Evolutionary conservation across 2,329 filamentous ascomycete species (phyloP).

Genomic region (Phyllosticta citriasiana): DNA sequence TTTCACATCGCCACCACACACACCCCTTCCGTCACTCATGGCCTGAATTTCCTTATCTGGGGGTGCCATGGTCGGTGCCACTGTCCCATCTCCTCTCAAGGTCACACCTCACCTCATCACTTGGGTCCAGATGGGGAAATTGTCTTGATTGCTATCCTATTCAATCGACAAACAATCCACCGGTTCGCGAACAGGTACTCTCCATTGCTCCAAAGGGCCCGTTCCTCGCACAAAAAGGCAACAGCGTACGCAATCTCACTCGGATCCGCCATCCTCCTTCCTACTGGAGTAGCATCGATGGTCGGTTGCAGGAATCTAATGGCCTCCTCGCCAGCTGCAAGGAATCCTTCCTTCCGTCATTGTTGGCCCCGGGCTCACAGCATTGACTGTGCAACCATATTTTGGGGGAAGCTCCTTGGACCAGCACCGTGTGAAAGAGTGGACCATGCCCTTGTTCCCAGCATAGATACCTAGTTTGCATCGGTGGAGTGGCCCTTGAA

Average conservation of each 20-base stretch:
- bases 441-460: constrained; percentile 41
- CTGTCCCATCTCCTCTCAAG: not conserved
- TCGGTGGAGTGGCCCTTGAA: constrained; percentile 24
- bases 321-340: constrained; percentile 26
- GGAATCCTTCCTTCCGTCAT: constrained; percentile 23
- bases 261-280: constrained; percentile 32
- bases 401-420: constrained; percentile 36
- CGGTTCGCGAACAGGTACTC: constrained; percentile 19
- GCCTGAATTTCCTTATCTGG: not conserved
- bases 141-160: not conserved
- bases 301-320: constrained; percentile 43
- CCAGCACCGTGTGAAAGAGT: constrained; percentile 38
- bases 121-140: not conserved
- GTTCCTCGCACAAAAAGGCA: constrained; percentile 35
- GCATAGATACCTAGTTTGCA: constrained; percentile 38
- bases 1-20: not conserved
- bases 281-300: constrained; percentile 35
- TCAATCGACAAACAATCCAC: constrained; percentile 17
- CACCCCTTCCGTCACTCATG: not conserved
- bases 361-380: constrained; percentile 36
- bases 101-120: not conserved
- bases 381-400: constrained; percentile 39
- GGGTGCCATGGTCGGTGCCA: not conserved
- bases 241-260: constrained; percentile 41
- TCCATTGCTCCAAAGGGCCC: constrained; percentile 41